Conservation (phyloP, 2,329 filamentous ascomycete species). For the Fusarium algeriense region DNA sequence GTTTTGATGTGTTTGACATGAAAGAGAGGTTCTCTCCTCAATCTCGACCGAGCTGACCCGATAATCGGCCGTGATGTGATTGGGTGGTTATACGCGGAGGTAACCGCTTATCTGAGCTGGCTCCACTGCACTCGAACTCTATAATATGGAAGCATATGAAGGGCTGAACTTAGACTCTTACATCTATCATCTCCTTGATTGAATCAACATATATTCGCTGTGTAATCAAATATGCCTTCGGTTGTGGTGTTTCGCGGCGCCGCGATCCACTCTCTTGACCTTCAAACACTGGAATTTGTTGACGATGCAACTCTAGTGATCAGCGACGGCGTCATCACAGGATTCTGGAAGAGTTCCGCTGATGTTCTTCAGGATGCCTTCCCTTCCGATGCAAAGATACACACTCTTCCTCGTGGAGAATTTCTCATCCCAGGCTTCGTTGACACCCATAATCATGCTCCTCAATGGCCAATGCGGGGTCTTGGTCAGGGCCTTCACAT, state of each 20-base stretch:
- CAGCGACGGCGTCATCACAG: not conserved
- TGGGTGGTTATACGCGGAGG: not conserved
- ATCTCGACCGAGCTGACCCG: not conserved
- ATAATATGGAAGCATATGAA: not conserved
- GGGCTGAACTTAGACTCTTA: no score
- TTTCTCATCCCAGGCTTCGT: slow-evolving; percentile 66
- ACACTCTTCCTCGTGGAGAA: not conserved
- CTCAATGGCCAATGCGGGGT: slow-evolving; percentile 64
- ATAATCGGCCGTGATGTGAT: not conserved
- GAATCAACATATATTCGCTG: no score
- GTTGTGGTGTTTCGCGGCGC: slow-evolving; percentile 2
- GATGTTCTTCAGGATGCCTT: not conserved
- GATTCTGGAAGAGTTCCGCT: slow-evolving; percentile 5
- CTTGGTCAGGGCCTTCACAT: slow-evolving; percentile 65
- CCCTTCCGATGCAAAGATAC: not conserved
- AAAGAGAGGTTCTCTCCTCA: not conserved
- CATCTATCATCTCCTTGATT: not conserved
- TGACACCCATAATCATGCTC: slow-evolving; percentile 77
- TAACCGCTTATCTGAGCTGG: not conserved
- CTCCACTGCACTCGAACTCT: not conserved
- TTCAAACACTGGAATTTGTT: not conserved
- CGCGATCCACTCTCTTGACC: not conserved
- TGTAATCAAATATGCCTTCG: not conserved
- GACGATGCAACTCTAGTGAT: slow-evolving; percentile 5
- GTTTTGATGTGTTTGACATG: no score